Conservation (phyloP, 352 stramenopile genomes). For the Phytopythium kandeliae region DNA sequence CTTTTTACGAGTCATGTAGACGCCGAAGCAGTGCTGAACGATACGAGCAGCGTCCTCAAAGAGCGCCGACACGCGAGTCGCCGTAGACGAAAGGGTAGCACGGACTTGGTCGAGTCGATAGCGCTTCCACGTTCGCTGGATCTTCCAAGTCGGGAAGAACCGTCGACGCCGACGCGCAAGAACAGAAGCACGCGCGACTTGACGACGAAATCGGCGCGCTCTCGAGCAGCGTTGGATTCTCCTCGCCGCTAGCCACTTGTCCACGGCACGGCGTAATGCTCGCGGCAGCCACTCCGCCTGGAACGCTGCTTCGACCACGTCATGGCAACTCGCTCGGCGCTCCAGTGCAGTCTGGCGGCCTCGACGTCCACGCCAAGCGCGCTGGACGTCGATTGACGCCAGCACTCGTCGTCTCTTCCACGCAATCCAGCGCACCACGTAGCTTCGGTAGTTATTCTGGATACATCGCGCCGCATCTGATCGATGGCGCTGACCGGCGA, state of each 20-base stretch:
- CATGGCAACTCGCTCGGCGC: conserved; percentile 5
- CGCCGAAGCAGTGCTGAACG: conserved; percentile 6
- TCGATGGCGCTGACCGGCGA: conserved; percentile 10
- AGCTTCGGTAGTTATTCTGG: conserved; percentile 20
- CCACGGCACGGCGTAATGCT: conserved; percentile 3
- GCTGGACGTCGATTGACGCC: conserved; percentile 12
- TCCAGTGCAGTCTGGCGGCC: conserved; percentile 8
- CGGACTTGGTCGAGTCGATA: conserved; percentile 10
- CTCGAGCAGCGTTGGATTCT: conserved; percentile 18
- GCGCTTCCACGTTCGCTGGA: conserved; percentile 18
- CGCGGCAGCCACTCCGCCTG: conserved; percentile 3
- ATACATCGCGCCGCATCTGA: conserved; percentile 14
- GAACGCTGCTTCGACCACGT: conserved; percentile 4
- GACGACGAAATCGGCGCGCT: conserved; percentile 6
- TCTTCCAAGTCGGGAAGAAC: conserved; percentile 13
- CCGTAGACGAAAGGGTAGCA: conserved; percentile 1
- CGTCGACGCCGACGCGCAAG: conserved; percentile 7
- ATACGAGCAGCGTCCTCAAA: conserved; percentile 2
- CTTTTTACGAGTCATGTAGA: conserved; percentile 2
- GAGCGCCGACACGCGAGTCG: conserved; percentile 7
- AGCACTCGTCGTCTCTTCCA: conserved; percentile 9
- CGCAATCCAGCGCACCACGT: conserved; percentile 17
- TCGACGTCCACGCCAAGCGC: conserved; percentile 13
- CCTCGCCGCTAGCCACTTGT: neutral
- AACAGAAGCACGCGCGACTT: conserved; percentile 4